Base-by-base conservation (phyloP, 2,329 filamentous ascomycete genomes). In the Seiridium unicorne region DNA sequence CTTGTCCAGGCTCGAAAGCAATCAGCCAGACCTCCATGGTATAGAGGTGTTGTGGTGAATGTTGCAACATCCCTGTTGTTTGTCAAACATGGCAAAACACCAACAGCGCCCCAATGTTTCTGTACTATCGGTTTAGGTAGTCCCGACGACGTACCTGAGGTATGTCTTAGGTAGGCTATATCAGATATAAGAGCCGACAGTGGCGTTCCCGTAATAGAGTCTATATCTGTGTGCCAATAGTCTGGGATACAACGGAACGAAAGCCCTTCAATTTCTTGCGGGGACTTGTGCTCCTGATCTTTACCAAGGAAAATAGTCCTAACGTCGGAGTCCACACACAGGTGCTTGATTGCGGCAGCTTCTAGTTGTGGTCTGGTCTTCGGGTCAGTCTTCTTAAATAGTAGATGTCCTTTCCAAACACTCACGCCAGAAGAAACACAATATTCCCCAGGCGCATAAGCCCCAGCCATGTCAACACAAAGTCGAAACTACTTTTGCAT, bases 41-140 rank as follows among this genome's bases (percentile, higher is more conserved):
- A 89, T 0, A 89, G 75, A 0, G 87, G 87, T 3, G 87, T 89
- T 0, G 86, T 88, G 0, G 86, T 86, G 64, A 89, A 89, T 0
- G 84, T 87, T 0, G 84, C 81, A 2, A 73, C 36, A 26, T 47
- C 26, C 31, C 18, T n/a, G 31, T 56, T 31, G 8, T 42, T 42
- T 5, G 40, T 47, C 32, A 56, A 47, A 2, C 54, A 42, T 10
- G 54, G 54, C 0, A 88, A 74, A 0, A 83, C 82, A 2, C 81
- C 81, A 3, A 86, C 78, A 3, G 81, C 83, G 9, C 77, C 83
- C 51, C 76, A 76, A 66, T 89, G 84, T 1, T 76, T 79, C 61
- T 89, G 85, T 0, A 80, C 78, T 1, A 89, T 87, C 0, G 84
- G 84, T 61, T 89, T 89, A 0, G 87, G 86, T 1, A 85, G 69